Evolutionary conservation across 257 asterid species (phyloP).

Genomic region (Capsicum pubescens): DNA sequence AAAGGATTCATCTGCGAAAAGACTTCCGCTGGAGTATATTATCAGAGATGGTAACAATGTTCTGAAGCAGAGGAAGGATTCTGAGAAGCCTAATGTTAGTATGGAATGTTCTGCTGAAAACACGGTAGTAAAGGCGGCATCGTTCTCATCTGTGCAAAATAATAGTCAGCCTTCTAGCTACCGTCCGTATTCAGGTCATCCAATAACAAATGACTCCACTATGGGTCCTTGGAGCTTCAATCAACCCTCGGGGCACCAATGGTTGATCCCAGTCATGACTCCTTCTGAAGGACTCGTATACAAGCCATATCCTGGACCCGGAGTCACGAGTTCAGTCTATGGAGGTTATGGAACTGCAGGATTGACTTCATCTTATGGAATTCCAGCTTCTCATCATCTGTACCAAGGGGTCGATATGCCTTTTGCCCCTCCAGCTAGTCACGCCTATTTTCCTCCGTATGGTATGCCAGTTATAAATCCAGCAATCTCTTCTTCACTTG

Average conservation of each 20-base stretch:
- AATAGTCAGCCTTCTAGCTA: conserved; percentile 38
- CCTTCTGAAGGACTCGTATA: conserved; percentile 90
- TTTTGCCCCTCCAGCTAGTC: conserved; percentile 42
- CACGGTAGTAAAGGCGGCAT: conserved; percentile 49
- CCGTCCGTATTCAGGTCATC: conserved; percentile 32
- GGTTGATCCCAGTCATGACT: conserved; percentile 89
- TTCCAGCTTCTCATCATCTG: conserved; percentile 48
- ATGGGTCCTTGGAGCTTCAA: conserved; percentile 45
- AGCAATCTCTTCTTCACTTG: conserved; percentile 42
- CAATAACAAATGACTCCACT: conserved; percentile 37
- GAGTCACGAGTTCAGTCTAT: conserved; percentile 42
- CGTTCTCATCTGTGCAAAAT: conserved; percentile 51
- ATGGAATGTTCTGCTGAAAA: conserved; percentile 73
- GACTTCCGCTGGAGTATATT: conserved; percentile 45
- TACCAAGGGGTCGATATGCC: conserved; percentile 48
- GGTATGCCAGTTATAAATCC: conserved; percentile 55
- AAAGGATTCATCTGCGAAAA: conserved; percentile 48
- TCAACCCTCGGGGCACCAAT: conserved; percentile 71
- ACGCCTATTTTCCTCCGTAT: conserved; percentile 57
- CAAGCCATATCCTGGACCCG: conserved; percentile 74
- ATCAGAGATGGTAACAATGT: conserved; percentile 42
- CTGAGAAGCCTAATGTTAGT: conserved; percentile 43
- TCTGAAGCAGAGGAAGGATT: conserved; percentile 44
- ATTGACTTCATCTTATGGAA: conserved; percentile 50
- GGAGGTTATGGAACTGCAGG: conserved; percentile 49